Conservation (phyloP, 345 rosid species). For the Luvunga scandens region DNA sequence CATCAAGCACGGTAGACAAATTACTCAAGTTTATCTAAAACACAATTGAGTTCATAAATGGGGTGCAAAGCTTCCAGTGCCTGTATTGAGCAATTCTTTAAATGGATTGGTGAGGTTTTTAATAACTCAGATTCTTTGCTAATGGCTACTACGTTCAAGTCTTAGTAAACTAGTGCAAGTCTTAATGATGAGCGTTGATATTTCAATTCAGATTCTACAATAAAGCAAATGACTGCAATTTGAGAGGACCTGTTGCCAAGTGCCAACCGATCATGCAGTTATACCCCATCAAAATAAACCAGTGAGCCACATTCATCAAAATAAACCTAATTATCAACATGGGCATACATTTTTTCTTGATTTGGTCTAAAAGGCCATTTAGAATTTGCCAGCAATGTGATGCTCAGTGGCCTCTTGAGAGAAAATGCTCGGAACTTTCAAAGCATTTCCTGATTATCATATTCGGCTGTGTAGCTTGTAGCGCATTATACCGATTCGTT, state of each 20-base stretch:
- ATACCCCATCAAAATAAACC: not conserved
- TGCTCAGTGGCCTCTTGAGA: slow-evolving; percentile 12
- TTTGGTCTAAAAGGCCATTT: not conserved
- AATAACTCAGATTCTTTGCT: not conserved
- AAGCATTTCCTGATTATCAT: not conserved
- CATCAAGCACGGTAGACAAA: not conserved
- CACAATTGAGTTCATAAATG: not conserved
- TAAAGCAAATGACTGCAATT: not conserved
- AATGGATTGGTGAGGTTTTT: not conserved
- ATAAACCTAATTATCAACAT: too few species aligned
- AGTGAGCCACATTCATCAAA: not conserved
- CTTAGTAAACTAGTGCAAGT: too few species aligned
- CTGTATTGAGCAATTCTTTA: not conserved
- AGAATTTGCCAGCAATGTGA: not conserved
- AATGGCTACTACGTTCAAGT: not conserved
- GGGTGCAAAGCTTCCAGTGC: not conserved
- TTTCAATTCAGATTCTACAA: not conserved
- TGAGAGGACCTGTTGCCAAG: not conserved
- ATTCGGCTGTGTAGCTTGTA: not conserved
- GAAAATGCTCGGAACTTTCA: not conserved
- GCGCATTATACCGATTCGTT: not conserved
- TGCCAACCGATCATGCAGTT: not conserved
- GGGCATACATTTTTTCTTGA: not conserved
- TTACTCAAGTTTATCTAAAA: not conserved
- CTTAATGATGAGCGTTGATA: not conserved